phyloP scores from a whole-genome alignment of 2,329 filamentous ascomycete genomes.

The Colletotrichum sansevieriae region DNA sequence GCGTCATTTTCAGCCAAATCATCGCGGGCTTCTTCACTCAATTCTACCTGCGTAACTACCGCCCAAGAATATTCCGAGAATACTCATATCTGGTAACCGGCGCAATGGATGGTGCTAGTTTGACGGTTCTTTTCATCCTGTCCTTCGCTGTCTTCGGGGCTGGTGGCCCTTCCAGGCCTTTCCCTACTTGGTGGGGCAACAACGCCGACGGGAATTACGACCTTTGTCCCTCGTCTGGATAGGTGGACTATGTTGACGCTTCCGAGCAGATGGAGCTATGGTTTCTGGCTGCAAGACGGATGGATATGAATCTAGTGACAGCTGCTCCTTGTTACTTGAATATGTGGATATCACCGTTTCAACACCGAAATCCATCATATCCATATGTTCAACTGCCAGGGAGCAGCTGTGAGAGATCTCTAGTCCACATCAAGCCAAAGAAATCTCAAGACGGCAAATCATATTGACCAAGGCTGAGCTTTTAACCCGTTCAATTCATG shows the following conservation, averaged over 20 bases:
- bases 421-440: too few species aligned
- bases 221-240: slow-evolving; percentile 54
- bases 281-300: too few species aligned
- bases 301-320: too few species aligned
- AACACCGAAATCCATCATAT: too few species aligned
- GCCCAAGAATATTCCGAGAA: slow-evolving; percentile 64
- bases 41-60: slow-evolving; percentile 66
- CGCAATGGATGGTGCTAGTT: slow-evolving; percentile 65
- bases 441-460: too few species aligned
- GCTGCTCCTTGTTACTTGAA: too few species aligned
- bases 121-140: slow-evolving; percentile 63
- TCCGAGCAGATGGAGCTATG: too few species aligned
- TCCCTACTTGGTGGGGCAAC: slow-evolving; percentile 69
- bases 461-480: too few species aligned
- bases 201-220: slow-evolving; percentile 63
- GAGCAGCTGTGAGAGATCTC: too few species aligned
- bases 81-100: slow-evolving; percentile 66
- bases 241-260: neutral
- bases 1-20: slow-evolving; percentile 63
- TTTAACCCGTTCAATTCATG: too few species aligned
- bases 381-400: too few species aligned
- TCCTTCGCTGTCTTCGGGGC: slow-evolving; percentile 69
- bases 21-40: slow-evolving; percentile 62
- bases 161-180: slow-evolving; percentile 57
- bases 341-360: too few species aligned